phyloP scores from a whole-genome alignment of 345 rosid species.

The Boechera divaricarpa region DNA sequence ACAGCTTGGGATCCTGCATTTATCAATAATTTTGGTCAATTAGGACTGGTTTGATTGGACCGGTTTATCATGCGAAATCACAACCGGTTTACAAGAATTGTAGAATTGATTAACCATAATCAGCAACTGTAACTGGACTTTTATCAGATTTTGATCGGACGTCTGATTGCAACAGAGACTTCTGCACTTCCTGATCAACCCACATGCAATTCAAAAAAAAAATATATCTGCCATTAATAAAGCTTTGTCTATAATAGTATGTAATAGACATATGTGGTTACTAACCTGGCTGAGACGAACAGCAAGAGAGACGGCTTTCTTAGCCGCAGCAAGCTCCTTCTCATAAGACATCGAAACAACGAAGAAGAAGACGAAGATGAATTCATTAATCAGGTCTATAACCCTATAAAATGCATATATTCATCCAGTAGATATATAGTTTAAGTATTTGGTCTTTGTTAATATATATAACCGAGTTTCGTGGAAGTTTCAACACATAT shows the following conservation, averaged over 20 bases:
- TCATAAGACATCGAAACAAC: slow-evolving; percentile 28
- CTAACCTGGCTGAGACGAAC: slow-evolving; percentile 76
- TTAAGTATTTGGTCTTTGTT: slow-evolving; percentile 8
- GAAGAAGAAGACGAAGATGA: background rate
- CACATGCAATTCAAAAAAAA: background rate
- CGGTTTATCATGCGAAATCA: background rate
- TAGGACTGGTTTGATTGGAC: background rate
- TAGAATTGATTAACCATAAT: slow-evolving; percentile 61
- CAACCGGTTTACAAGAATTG: background rate
- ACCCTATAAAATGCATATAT: background rate
- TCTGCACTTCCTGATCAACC: slow-evolving; percentile 70
- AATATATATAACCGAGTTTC: slow-evolving; percentile 13
- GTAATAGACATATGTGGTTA: background rate
- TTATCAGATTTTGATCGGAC: slow-evolving; percentile 71
- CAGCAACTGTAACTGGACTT: slow-evolving; percentile 90
- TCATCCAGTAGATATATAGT: background rate
- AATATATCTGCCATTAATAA: background rate
- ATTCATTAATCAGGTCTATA: background rate
- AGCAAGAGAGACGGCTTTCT: slow-evolving; percentile 81
- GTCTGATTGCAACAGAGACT: slow-evolving; percentile 69
- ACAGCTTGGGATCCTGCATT: slow-evolving; percentile 82
- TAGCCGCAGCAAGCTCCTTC: slow-evolving; percentile 45
- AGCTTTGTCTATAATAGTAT: background rate
- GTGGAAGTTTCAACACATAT: background rate
- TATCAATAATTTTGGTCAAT: background rate